A percentile compares a stretch with the other conserved stretches of the same genome.
phyloP scores from a whole-genome alignment of 352 stramenopile species.

The Globisporangium emineosum region DNA sequence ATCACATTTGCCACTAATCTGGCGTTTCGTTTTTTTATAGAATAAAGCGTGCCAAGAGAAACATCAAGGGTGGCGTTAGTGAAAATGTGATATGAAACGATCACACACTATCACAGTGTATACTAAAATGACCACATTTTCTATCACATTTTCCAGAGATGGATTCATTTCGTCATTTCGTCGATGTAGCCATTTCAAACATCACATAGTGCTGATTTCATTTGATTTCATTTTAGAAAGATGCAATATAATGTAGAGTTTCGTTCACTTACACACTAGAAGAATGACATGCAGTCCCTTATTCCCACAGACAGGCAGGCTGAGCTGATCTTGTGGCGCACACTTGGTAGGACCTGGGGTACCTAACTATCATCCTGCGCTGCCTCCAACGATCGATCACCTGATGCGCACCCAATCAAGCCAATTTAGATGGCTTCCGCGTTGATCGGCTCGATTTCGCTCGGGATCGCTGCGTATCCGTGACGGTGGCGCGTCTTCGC shows the following conservation, averaged over 20 bases:
- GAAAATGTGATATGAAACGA: too few relatives aligned
- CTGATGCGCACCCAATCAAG: neutral
- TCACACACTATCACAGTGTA: too few relatives aligned
- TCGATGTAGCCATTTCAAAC: neutral
- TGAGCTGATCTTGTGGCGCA: neutral
- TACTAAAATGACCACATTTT: too few relatives aligned
- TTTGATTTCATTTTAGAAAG: neutral
- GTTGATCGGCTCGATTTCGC: conserved; percentile 11
- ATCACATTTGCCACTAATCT: too few relatives aligned
- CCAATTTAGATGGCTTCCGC: neutral
- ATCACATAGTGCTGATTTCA: neutral
- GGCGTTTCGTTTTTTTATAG: too few relatives aligned
- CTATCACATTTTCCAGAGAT: too few relatives aligned
- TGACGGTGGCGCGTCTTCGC: conserved; percentile 3
- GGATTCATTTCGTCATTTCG: too few relatives aligned
- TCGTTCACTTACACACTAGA: neutral
- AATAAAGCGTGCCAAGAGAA: too few relatives aligned
- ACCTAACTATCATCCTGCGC: too few relatives aligned
- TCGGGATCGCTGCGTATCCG: conserved; percentile 13
- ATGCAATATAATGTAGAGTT: neutral
- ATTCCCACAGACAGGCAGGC: neutral
- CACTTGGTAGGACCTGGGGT: too few relatives aligned
- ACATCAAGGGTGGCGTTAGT: too few relatives aligned
- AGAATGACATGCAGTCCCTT: neutral
- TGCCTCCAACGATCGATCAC: neutral